Percentiles rank a stretch among this genome's conserved stretches.
phyloP scores from a whole-genome alignment of 331 rosid genomes.

The Erythrophleum ivorense region DNA sequence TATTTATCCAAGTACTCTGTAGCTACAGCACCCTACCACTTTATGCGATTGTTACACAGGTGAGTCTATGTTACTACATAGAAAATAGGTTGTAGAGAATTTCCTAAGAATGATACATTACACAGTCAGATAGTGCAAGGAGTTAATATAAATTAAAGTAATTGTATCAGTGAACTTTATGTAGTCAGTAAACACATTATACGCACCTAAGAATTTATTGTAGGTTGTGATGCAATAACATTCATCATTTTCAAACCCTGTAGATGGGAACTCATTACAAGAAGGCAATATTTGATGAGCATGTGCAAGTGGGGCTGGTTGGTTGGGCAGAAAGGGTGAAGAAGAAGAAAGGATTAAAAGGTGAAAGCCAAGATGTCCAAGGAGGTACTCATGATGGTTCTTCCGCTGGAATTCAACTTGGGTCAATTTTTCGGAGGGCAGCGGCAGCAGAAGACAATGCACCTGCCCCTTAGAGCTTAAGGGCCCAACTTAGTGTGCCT shows the following conservation, averaged over 20 bases:
- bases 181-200: not conserved
- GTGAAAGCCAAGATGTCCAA: constrained; percentile 43
- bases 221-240: not conserved
- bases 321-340: constrained; percentile 70
- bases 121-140: not conserved
- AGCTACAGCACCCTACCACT: constrained; percentile 81
- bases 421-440: constrained; percentile 48
- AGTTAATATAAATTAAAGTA: not conserved
- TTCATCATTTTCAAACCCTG: constrained; percentile 4
- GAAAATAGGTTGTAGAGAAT: not conserved
- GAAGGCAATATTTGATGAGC: constrained; percentile 71
- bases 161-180: not conserved
- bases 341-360: constrained; percentile 46
- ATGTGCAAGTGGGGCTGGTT: constrained; percentile 61
- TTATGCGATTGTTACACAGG: constrained; percentile 79
- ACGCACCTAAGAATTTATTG: not conserved
- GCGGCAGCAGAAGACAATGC: constrained; percentile 43
- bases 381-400: constrained; percentile 47
- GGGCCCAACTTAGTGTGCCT: constrained; percentile 39
- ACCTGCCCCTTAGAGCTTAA: constrained; percentile 6
- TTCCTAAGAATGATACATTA: not conserved
- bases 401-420: constrained; percentile 60
- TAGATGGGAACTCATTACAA: constrained; percentile 75
- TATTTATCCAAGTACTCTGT: constrained; percentile 67
- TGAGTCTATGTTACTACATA: constrained; percentile 38